Base-by-base conservation (phyloP, 306 rosid species). In the Alnus glutinosa region DNA sequence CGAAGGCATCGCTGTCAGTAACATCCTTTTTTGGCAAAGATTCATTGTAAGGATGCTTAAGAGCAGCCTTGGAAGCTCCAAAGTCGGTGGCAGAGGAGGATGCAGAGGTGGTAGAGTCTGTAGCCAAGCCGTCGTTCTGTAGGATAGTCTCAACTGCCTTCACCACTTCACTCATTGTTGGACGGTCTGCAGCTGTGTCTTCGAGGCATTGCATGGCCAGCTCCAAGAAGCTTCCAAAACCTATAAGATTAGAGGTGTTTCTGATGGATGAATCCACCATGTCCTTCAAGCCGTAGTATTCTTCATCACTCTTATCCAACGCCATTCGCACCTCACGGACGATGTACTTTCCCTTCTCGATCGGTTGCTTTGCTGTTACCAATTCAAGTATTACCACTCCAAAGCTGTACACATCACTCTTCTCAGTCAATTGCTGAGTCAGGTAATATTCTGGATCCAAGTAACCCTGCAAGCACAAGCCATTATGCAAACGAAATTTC, bases 311-410 rank as follows among this genome's bases (percentile, higher is more conserved):
- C 79, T 80, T 83, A 50, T 87, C 80, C 87, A 93, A 85, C 47
- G 73, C 39, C 71, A 67, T 66, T 3, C 83, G 79, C 49, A 89
- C 93, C 78, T 95, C 98, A 0, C 98, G 92, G 42, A 95, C 97
- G 7, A 93, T 79, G 82, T 90, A 93, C 80, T 91, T 95, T 5
- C 99, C 96, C 73, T 93, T 95, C 80, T 92, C 97, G 18, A 95
- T 91, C 3, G 99, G 96, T 70, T 90, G 97, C 87, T 77, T 88
- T 3, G 97, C 90, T 5, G 95, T 90, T 81, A 95, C 79, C 32
- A 95, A 77, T 77, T 95, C 99, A 30, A 95, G 86, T 98, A 95
- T 91, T 1, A 95, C 98, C 0, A 95, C 98, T 12, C 99, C 99
- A 44, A 89, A 95, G 69, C 99, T 93, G 79, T 95, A 95, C 49